These are phyloP conservation scores for Ogataea kodamae DNA, from an alignment of 805 yeast genomes.

Conservation along the genomic window DNA sequence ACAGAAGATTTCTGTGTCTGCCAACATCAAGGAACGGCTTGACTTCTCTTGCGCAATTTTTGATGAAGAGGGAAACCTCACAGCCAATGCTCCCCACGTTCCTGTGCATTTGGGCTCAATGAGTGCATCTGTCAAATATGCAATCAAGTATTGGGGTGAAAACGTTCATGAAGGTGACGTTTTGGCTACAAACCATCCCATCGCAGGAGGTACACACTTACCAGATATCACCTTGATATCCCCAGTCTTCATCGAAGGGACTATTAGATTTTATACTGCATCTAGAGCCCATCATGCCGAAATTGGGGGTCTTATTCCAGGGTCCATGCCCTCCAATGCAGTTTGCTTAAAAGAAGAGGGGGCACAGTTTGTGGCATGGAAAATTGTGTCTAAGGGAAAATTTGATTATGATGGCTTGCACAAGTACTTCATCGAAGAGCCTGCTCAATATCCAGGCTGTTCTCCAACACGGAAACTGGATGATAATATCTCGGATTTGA, in stretches of 20 bases:
- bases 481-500: slow-evolving; percentile 50
- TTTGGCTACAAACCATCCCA: slow-evolving; percentile 41
- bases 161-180: slow-evolving; percentile 42
- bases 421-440: slow-evolving; percentile 44
- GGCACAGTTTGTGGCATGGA: slow-evolving; percentile 50
- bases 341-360: slow-evolving; percentile 54
- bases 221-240: slow-evolving; percentile 56
- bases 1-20: slow-evolving; percentile 41
- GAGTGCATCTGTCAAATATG: slow-evolving; percentile 40
- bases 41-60: slow-evolving; percentile 48
- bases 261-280: slow-evolving; percentile 50
- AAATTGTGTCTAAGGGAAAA: slow-evolving; percentile 44
- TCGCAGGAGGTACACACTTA: slow-evolving; percentile 45
- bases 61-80: slow-evolving; percentile 39
- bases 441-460: slow-evolving; percentile 45
- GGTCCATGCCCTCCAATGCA: slow-evolving; percentile 54
- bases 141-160: slow-evolving; percentile 37
- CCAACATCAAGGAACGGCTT: slow-evolving; percentile 46
- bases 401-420: slow-evolving; percentile 53
- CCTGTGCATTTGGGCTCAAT: slow-evolving; percentile 49
- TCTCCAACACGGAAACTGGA: slow-evolving; percentile 52
- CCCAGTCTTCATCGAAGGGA: slow-evolving; percentile 47
- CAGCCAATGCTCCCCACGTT: slow-evolving; percentile 34
- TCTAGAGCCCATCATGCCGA: slow-evolving; percentile 63
- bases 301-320: slow-evolving; percentile 59